Base-by-base conservation (phyloP, 75 land plant genomes). In the Picea glauca region DNA sequence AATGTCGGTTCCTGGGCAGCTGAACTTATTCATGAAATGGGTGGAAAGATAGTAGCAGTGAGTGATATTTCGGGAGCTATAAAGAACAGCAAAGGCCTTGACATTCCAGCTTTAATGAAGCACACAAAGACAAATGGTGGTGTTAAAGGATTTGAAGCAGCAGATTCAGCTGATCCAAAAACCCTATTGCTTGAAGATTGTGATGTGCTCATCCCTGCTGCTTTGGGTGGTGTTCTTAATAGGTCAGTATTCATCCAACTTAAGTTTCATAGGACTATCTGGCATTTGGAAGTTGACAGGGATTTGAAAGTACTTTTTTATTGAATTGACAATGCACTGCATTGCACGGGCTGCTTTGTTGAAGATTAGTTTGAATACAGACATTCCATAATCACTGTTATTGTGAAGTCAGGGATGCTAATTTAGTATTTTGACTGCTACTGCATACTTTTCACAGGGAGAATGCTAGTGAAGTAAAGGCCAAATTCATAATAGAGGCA, bases 1-100 rank as follows among this genome's bases (percentile, higher is more conserved):
- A 93, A 93, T 84, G 93, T 93, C 38, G 96, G 94, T n/a, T 89
- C 91, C 0, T 89, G 91, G 93, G 88, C 90, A 58, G 88, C 90
- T 57, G 68, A 61, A 80, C 87, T 93, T 21, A 79, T 93, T 20
- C 87, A 84, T 77, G 90, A 93, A 77, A 82, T 67, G 78, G 92
- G 90, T 80, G 95, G 93, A 5, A 91, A 89, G 73, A 73, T 93
- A 18, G 62, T 88, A 57, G 95, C 90, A 31, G 81, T 93, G 9
- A 88, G 90, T 62, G 93, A 93, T 81, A 77, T 91, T 38, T 83
- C 85, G 30, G 95, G 93, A 43, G 92, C 88, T 5, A 72, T 89
- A 1, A 84, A 77, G 76, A 93, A 91, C 70, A 80, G 60, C 30
- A 79, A 87, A 80, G 95, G 95, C 11, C 73, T 93, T 76, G 91